phyloP scores from a whole-genome alignment of 2,329 filamentous ascomycete species.

The Ceratocystis eucalypticola region DNA sequence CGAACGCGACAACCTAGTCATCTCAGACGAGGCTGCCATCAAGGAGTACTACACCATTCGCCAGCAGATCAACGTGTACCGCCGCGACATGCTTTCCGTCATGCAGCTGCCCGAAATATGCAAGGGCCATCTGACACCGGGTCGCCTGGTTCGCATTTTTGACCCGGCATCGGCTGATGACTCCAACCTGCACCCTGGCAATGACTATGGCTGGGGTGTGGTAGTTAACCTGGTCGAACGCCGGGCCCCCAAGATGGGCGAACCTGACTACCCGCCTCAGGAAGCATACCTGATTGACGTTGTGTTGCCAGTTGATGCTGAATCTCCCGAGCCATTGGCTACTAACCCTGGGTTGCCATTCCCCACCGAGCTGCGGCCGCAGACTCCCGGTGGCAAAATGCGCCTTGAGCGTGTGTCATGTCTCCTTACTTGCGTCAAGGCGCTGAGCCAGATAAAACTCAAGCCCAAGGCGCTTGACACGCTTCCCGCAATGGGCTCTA shows the following conservation, averaged over 20 bases:
- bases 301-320: conserved; percentile 47
- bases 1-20: conserved; percentile 57
- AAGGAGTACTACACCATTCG: conserved; percentile 89
- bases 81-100: conserved; percentile 77
- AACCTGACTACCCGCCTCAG: conserved; percentile 57
- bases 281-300: conserved; percentile 76
- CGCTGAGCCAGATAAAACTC: conserved; percentile 70
- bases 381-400: conserved; percentile 48
- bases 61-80: conserved; percentile 69
- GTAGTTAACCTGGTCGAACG: conserved; percentile 61
- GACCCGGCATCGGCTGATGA: conserved; percentile 33
- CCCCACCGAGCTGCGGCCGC: conserved; percentile 50
- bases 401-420: conserved; percentile 77
- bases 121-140: conserved; percentile 68
- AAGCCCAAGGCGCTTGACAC: conserved; percentile 18
- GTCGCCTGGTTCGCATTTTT: conserved; percentile 78
- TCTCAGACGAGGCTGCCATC: conserved; percentile 75
- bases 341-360: conserved; percentile 31
- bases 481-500: conserved; percentile 28
- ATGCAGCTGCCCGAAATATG: conserved; percentile 87
- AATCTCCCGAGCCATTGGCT: conserved; percentile 29
- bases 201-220: conserved; percentile 88
- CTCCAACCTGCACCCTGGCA: conserved; percentile 31
- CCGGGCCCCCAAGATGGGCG: conserved; percentile 50
- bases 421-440: conserved; percentile 70